Base-by-base conservation (phyloP, 2,329 filamentous ascomycete species). In the Penicillium sp. region DNA sequence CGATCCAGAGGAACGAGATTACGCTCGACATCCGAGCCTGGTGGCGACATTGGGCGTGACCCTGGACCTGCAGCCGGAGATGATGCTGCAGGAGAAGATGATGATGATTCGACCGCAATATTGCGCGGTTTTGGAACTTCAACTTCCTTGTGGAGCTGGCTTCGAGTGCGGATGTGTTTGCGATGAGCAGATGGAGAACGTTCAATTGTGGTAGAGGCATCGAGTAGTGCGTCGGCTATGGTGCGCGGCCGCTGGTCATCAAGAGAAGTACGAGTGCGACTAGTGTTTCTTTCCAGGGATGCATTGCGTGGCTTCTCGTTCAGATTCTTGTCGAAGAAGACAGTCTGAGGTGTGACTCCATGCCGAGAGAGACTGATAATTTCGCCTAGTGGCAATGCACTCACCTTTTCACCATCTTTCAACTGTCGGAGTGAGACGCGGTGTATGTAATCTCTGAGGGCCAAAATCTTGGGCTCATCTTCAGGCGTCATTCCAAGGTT, bases 361-460 rank as follows among this genome's bases (percentile, higher is more conserved):
- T 96, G 79, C 42, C 87, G 88, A 63, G 90, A 89, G 25, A 98
- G 78, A 0, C 88, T 83, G 6, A 98, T 84, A 12, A 96, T 86
- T 54, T 85, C 85, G 66, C 90, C 90, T 62, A 90, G 82, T 2
- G 68, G 73, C n/a, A 83, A 77, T 3, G 75, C 69, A 2, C 67
- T 66, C 47, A 64, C 67, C 54, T 62, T 63, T 48, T 76, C 71
- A 14, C 61, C 57, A 55, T 84, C 81, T 3, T 88, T 85, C 10
- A 84, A 79, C 69, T 88, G 90, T 62, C 90, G 88, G 67, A 88
- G 86, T 52, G 90, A 90, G 7, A 95, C 84, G 41, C 91, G 87
- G 90, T 91, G 96, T 42, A 99, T 91, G 69, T 96, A 98, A 71
- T 97, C 93, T 58, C 91, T 84, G 11, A 99, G 81, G 5, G 88